phyloP scores from a whole-genome alignment of 2,329 filamentous ascomycete species.

The Chaetomium olivaceum region DNA sequence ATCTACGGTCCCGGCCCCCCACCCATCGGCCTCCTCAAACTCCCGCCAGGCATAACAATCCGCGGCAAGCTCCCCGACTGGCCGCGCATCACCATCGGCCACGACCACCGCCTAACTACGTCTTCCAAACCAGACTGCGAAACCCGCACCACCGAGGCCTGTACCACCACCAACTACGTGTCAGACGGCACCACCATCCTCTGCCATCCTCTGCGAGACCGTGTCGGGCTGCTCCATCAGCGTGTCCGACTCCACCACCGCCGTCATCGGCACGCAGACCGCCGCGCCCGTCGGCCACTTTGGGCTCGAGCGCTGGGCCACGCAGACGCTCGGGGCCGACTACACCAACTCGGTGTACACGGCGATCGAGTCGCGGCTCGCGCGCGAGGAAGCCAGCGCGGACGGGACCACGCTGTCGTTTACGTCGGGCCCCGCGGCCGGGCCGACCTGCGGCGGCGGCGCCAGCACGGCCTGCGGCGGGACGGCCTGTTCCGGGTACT shows the following conservation, averaged over 20 bases:
- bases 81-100: not conserved
- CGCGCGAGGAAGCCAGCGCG: not conserved
- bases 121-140: not conserved
- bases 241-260: not conserved
- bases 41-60: not conserved
- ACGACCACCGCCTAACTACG: not conserved
- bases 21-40: not conserved
- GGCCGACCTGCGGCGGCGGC: not conserved
- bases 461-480: not conserved
- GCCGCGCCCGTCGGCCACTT: not conserved
- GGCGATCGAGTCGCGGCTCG: not conserved
- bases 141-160: not conserved
- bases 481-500: not conserved
- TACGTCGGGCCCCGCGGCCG: not conserved
- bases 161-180: not conserved
- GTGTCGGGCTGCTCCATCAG: not conserved
- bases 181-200: not conserved
- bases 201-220: not conserved
- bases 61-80: not conserved
- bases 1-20: not conserved
- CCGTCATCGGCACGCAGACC: not conserved
- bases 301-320: not conserved
- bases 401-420: not conserved
- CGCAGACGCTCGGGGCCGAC: not conserved
- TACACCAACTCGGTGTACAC: not conserved